These are phyloP conservation scores for Hypoxylon sp. DNA, from an alignment of 2,329 filamentous ascomycete species.

Conservation along the genomic window DNA sequence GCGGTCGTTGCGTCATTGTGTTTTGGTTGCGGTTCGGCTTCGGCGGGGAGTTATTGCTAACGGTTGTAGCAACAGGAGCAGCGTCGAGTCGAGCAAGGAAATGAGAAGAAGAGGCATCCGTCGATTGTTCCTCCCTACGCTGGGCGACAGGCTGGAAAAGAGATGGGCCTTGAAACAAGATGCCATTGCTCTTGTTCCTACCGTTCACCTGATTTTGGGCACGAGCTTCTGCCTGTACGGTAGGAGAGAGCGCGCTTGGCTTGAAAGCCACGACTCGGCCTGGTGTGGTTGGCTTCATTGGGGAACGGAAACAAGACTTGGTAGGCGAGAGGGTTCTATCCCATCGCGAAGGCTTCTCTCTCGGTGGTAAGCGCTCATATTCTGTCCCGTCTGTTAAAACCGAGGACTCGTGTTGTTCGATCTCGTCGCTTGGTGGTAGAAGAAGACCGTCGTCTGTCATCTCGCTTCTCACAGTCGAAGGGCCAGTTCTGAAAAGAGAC, in stretches of 20 bases:
- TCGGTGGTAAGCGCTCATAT: slow-evolving; percentile 58
- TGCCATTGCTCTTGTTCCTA: slow-evolving; percentile 22
- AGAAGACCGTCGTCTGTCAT: slow-evolving; percentile 32
- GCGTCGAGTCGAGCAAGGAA: neutral
- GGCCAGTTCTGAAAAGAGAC: slow-evolving; percentile 59
- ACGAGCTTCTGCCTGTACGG: slow-evolving; percentile 58
- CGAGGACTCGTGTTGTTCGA: slow-evolving; percentile 51
- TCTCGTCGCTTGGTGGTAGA: slow-evolving; percentile 44
- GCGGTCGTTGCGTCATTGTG: neutral
- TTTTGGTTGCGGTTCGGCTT: neutral
- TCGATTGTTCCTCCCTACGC: slow-evolving; percentile 56
- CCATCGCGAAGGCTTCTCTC: slow-evolving; percentile 65
- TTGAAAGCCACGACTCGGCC: slow-evolving; percentile 73
- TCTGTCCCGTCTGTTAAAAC: slow-evolving; percentile 59
- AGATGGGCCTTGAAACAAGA: slow-evolving; percentile 37
- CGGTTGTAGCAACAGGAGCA: slow-evolving; percentile 1
- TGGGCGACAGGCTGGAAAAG: slow-evolving; percentile 45
- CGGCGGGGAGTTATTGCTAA: neutral
- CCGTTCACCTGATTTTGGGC: slow-evolving; percentile 42
- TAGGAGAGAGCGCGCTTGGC: slow-evolving; percentile 64
- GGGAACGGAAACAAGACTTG: slow-evolving; percentile 71
- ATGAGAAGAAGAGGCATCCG: slow-evolving; percentile 25
- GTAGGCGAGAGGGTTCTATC: slow-evolving; percentile 67
- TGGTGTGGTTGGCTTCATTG: slow-evolving; percentile 70
- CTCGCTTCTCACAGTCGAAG: slow-evolving; percentile 44